Evolutionary conservation across 495 filamentous ascomycete species (phyloP).

Genomic region (Aspergillus biplanus): DNA sequence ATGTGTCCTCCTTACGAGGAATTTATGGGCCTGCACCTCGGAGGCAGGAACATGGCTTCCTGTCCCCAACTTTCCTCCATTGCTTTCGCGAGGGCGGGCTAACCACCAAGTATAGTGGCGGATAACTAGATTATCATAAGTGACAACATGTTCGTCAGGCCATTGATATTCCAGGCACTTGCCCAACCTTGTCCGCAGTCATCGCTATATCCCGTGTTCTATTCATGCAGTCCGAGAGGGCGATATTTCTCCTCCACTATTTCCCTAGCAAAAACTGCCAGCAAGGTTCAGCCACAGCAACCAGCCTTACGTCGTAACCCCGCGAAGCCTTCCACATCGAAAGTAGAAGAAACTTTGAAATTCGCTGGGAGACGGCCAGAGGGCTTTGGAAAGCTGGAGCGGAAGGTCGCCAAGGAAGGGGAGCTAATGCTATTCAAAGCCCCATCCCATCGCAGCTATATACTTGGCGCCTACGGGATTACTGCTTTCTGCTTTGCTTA

Average conservation of each 20-base stretch:
- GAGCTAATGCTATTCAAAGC: slow-evolving; percentile 61
- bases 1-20: no score
- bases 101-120: slow-evolving; percentile 5
- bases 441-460: slow-evolving; percentile 62
- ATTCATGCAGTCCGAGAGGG: slow-evolving; percentile 28
- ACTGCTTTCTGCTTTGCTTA: slow-evolving; percentile 61
- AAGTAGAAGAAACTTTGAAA: slow-evolving; percentile 28
- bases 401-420: slow-evolving; percentile 42
- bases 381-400: slow-evolving; percentile 37
- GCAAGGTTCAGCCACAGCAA: slow-evolving; percentile 21
- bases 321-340: slow-evolving; percentile 11
- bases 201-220: slow-evolving; percentile 21
- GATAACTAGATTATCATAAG: not conserved
- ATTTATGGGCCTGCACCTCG: not conserved
- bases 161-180: slow-evolving; percentile 34
- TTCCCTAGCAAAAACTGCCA: slow-evolving; percentile 26
- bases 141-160: slow-evolving; percentile 38
- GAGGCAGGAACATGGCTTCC: not conserved
- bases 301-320: slow-evolving; percentile 9
- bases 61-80: not conserved
- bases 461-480: slow-evolving; percentile 58
- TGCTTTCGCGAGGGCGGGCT: slow-evolving; percentile 1
- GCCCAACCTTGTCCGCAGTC: slow-evolving; percentile 32
- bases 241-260: slow-evolving; percentile 42
- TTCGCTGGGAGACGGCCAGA: slow-evolving; percentile 32